phyloP scores from a whole-genome alignment of 2,329 filamentous ascomycete species.

The Xylaria sp. region DNA sequence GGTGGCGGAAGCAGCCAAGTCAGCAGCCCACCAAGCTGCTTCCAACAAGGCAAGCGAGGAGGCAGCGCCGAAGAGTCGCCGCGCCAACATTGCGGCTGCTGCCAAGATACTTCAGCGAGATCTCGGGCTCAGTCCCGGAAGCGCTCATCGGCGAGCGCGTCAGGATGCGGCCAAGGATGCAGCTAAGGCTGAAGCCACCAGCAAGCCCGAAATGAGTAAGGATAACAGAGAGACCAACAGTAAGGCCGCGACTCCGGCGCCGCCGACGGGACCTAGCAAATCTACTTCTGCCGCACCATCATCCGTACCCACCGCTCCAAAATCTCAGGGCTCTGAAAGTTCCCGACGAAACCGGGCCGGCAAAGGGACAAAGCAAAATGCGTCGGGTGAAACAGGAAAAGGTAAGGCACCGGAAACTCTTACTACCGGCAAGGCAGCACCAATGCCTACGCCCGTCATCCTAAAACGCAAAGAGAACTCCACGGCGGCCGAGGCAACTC shows the following conservation, averaged over 20 bases:
- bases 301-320: conserved; percentile 47
- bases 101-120: conserved; percentile 74
- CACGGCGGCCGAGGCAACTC: conserved; percentile 32
- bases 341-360: conserved; percentile 48
- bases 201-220: conserved; percentile 54
- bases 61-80: conserved; percentile 64
- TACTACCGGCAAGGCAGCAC: conserved; percentile 44
- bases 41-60: conserved; percentile 48
- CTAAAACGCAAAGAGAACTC: conserved; percentile 47
- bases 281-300: conserved; percentile 39
- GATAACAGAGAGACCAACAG: conserved; percentile 46
- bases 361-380: conserved; percentile 51
- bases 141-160: conserved; percentile 69
- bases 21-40: conserved; percentile 52
- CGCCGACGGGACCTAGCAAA: conserved; percentile 40
- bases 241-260: conserved; percentile 39
- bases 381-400: conserved; percentile 45
- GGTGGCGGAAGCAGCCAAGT: conserved; percentile 59
- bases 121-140: conserved; percentile 71
- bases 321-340: conserved; percentile 50
- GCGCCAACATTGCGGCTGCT: conserved; percentile 70
- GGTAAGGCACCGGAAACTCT: conserved; percentile 43
- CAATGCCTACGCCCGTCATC: conserved; percentile 48
- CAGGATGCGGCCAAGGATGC: conserved; percentile 69
- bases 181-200: conserved; percentile 64